These are phyloP conservation scores for Fibroporia radiculosa DNA, from an alignment of 768 basidiomycete genomes.

Conservation along the genomic window DNA sequence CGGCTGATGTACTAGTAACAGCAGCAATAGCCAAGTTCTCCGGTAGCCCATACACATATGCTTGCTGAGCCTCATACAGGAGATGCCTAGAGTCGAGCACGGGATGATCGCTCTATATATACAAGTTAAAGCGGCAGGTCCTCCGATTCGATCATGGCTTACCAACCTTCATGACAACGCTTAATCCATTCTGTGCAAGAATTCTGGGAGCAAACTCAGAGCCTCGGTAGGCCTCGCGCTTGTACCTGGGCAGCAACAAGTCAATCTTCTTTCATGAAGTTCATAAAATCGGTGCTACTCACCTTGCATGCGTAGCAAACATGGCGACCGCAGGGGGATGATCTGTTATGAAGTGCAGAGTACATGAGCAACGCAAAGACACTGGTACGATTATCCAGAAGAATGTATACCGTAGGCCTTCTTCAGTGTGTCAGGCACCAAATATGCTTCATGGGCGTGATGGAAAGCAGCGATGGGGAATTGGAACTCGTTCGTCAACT, in stretches of 20 bases:
- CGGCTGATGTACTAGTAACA: conserved; percentile 64
- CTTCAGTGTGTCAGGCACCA: conserved; percentile 80
- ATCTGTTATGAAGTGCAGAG: conserved; percentile 21
- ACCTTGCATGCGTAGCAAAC: conserved; percentile 68
- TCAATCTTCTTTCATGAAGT: not conserved
- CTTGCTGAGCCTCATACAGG: conserved; percentile 51
- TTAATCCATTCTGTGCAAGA: conserved; percentile 45
- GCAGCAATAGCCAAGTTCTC: conserved; percentile 55
- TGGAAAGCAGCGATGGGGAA: conserved; percentile 79
- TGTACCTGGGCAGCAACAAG: conserved; percentile 26
- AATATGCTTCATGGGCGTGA: conserved; percentile 83
- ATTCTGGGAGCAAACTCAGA: conserved; percentile 59
- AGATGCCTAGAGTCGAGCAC: conserved; percentile 46
- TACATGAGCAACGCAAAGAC: not conserved
- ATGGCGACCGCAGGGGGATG: conserved; percentile 67
- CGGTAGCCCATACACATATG: conserved; percentile 62
- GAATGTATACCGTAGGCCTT: conserved; percentile 38
- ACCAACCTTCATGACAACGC: conserved; percentile 53
- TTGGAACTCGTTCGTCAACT: conserved; percentile 88
- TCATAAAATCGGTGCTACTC: not conserved
- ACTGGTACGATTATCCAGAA: too few relatives aligned
- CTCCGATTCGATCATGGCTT: too few relatives aligned
- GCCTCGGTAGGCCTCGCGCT: conserved; percentile 57
- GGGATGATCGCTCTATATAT: conserved; percentile 35
- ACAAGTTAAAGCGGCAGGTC: not conserved